Conservation (phyloP, 495 filamentous ascomycete genomes). For the Geopyxis carbonaria region DNA sequence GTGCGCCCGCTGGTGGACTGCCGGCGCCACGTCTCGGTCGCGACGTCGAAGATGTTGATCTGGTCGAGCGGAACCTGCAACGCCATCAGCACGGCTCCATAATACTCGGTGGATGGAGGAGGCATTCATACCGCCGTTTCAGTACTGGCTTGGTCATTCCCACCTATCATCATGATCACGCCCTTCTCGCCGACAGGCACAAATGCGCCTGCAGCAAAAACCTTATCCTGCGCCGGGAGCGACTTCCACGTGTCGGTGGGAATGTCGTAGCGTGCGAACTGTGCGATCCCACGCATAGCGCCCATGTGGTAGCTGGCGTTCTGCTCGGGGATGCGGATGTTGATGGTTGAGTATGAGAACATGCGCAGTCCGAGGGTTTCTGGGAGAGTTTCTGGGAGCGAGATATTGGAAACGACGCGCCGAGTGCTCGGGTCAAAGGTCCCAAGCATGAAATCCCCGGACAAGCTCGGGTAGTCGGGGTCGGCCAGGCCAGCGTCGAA, state of each 20-base stretch:
- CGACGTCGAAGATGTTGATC: slow-evolving; percentile 59
- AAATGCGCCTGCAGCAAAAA: background rate
- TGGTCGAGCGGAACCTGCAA: slow-evolving; percentile 22
- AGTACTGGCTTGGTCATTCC: background rate
- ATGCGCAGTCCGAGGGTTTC: too few relatives aligned
- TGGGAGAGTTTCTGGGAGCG: too few relatives aligned
- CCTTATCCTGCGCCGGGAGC: background rate
- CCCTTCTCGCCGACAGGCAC: background rate
- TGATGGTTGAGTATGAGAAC: too few relatives aligned
- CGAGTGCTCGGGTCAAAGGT: too few relatives aligned
- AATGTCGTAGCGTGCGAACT: too few relatives aligned
- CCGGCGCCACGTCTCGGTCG: slow-evolving; percentile 49
- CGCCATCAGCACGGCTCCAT: background rate
- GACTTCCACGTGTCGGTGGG: background rate
- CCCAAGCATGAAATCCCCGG: too few relatives aligned
- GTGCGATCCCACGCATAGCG: too few relatives aligned
- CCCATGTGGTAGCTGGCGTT: too few relatives aligned
- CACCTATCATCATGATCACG: slow-evolving; percentile 8
- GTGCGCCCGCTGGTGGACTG: slow-evolving; percentile 44
- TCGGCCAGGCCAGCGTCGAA: too few relatives aligned
- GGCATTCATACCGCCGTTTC: slow-evolving; percentile 1
- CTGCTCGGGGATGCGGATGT: too few relatives aligned
- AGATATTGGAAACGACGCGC: too few relatives aligned
- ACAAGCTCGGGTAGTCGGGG: too few relatives aligned
- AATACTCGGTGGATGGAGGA: background rate